Evolutionary conservation across 495 filamentous ascomycete genomes (phyloP).

Genomic region (Podospora sp.): DNA sequence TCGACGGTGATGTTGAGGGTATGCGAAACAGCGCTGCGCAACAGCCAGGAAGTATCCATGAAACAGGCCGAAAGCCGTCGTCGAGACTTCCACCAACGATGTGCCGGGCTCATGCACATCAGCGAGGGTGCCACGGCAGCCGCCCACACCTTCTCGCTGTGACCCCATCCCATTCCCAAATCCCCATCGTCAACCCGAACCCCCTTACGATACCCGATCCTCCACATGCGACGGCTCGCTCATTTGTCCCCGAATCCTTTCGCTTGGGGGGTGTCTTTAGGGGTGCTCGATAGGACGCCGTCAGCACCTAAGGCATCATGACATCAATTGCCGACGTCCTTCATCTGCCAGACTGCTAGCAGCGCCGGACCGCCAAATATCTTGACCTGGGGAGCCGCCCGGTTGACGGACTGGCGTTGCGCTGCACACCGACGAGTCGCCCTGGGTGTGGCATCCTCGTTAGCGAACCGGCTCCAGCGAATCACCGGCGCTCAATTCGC

Average conservation of each 20-base stretch:
- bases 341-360: not conserved
- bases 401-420: not conserved
- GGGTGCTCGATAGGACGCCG: not conserved
- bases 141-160: slow-evolving; percentile 1
- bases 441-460: not conserved
- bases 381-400: not conserved
- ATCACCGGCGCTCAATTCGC: slow-evolving; percentile 23
- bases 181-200: not conserved
- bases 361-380: not conserved
- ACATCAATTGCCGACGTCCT: not conserved
- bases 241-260: not conserved
- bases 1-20: not conserved
- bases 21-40: not conserved
- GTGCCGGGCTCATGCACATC: slow-evolving; percentile 6
- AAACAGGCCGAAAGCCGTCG: slow-evolving; percentile 4
- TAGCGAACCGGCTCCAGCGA: not conserved
- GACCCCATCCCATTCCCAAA: no score
- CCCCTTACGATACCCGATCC: not conserved
- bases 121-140: slow-evolving; percentile 12
- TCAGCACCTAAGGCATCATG: not conserved
- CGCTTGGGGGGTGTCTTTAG: not conserved
- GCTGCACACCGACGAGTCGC: slow-evolving; percentile 7
- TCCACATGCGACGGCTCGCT: not conserved
- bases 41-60: not conserved
- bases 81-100: not conserved